Evolutionary conservation across 345 rosid species (phyloP).

Genomic region (Pistacia atlantica): DNA sequence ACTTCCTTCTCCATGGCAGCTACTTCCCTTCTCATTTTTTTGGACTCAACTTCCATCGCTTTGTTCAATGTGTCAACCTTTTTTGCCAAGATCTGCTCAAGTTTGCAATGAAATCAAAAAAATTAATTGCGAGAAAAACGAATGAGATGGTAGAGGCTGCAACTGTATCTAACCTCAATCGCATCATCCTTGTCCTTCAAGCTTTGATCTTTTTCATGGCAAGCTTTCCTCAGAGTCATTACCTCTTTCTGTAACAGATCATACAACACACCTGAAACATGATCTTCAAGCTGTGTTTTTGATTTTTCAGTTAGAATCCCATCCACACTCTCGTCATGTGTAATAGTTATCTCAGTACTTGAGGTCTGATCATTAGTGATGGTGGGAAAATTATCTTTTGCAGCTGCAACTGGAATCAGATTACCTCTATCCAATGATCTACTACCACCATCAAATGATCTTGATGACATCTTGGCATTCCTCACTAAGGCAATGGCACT

Average conservation of each 20-base stretch:
- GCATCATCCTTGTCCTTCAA: conserved; percentile 97
- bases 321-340: conserved; percentile 20
- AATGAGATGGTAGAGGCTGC: conserved; percentile 14
- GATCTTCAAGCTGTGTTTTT: conserved; percentile 40
- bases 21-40: conserved; percentile 99
- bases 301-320: conserved; percentile 25
- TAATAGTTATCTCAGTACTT: conserved; percentile 32
- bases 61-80: conserved; percentile 95
- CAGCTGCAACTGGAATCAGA: conserved; percentile 22
- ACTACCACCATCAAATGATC: conserved; percentile 94
- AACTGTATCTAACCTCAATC: conserved; percentile 70
- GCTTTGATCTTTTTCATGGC: conserved; percentile 93
- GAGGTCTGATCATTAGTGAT: conserved; percentile 14
- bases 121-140: background rate
- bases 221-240: conserved; percentile 70
- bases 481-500: conserved; percentile 68
- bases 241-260: conserved; percentile 96
- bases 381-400: conserved; percentile 14
- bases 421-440: conserved; percentile 77
- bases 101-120: conserved; percentile 14
- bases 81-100: conserved; percentile 82
- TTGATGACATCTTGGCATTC: conserved; percentile 93
- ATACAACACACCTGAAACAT: conserved; percentile 73
- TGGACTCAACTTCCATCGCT: conserved; percentile 98
- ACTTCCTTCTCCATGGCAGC: conserved; percentile 99